These are phyloP conservation scores for Serendipita indica DNA, from an alignment of 768 basidiomycete genomes.

Conservation along the genomic window DNA sequence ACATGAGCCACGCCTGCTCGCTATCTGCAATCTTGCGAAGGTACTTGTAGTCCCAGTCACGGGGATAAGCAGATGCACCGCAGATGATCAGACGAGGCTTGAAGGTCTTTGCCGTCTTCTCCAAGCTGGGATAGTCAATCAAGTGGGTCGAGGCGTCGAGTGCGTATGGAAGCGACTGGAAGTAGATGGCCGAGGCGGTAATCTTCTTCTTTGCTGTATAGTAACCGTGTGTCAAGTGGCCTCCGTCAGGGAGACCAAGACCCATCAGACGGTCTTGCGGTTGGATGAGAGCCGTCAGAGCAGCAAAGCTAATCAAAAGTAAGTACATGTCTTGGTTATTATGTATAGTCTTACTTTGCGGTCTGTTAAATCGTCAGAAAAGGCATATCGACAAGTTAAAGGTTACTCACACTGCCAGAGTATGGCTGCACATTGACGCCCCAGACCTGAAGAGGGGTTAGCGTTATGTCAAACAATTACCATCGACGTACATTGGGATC, in stretches of 20 bases:
- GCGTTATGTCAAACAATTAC: not conserved
- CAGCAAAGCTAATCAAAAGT: slow-evolving; percentile 62
- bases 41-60: slow-evolving; percentile 89
- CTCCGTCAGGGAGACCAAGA: slow-evolving; percentile 93
- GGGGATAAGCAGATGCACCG: slow-evolving; percentile 95
- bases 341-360: slow-evolving; percentile 51
- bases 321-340: not conserved
- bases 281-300: slow-evolving; percentile 87
- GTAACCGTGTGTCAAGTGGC: slow-evolving; percentile 94
- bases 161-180: slow-evolving; percentile 93
- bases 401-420: slow-evolving; percentile 62
- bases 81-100: slow-evolving; percentile 93
- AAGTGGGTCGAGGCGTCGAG: slow-evolving; percentile 71
- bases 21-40: slow-evolving; percentile 69
- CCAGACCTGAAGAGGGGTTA: slow-evolving; percentile 42
- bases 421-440: slow-evolving; percentile 99
- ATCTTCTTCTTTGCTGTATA: slow-evolving; percentile 99
- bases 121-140: slow-evolving; percentile 73
- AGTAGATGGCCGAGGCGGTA: slow-evolving; percentile 99
- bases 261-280: slow-evolving; percentile 99
- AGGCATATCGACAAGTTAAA: not conserved
- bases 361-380: slow-evolving; percentile 33
- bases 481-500: slow-evolving; percentile 37
- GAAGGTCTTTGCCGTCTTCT: slow-evolving; percentile 81
- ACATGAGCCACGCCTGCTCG: slow-evolving; percentile 77